Evolutionary conservation across 768 basidiomycete genomes (phyloP).

Genomic region (Clitopilus hobsonii): DNA sequence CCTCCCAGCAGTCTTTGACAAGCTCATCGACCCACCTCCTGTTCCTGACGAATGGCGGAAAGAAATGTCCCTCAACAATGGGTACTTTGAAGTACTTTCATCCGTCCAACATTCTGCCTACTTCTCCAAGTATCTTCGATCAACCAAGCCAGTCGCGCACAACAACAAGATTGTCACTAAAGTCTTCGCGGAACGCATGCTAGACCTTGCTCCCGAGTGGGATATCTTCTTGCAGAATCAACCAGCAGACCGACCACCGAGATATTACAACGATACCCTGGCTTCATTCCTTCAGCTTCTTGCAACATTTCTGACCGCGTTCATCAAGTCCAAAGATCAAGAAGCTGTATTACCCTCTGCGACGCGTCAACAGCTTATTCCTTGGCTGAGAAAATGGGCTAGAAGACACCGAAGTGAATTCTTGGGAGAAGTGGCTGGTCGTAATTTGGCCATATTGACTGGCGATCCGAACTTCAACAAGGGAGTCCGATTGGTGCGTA

Average conservation of each 20-base stretch:
- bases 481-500: not conserved
- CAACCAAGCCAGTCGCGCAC: conserved; percentile 9
- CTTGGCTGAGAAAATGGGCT: not conserved
- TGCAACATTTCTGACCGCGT: not conserved
- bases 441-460: not conserved
- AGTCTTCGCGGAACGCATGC: conserved; percentile 12
- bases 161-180: conserved; percentile 11
- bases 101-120: conserved; percentile 15
- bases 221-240: conserved; percentile 1
- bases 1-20: not conserved
- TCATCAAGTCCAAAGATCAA: not conserved
- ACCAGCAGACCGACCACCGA: not conserved
- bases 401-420: not conserved
- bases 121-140: conserved; percentile 15
- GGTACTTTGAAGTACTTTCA: conserved; percentile 14
- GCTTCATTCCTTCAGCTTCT: not conserved
- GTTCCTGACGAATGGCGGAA: not conserved
- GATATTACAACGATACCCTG: not conserved
- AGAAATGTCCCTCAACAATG: conserved; percentile 6
- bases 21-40: not conserved
- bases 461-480: not conserved
- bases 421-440: not conserved
- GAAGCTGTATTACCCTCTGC: not conserved
- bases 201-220: conserved; percentile 8
- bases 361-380: not conserved